Conservation (phyloP, 108 stramenopile species). For the Nitzschia palea region DNA sequence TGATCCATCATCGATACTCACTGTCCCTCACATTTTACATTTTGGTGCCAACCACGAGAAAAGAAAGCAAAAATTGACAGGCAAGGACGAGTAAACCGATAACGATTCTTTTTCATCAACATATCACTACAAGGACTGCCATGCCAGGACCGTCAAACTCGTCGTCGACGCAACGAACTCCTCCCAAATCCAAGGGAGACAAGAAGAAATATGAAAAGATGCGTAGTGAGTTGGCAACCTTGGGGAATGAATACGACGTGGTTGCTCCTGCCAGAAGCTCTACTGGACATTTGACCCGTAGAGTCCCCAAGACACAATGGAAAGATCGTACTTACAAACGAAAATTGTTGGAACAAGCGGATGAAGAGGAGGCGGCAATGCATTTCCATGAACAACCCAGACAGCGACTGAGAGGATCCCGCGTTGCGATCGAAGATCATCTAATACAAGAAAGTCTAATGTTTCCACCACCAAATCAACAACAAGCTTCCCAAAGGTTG, state of each 20-base stretch:
- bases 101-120: too few species aligned
- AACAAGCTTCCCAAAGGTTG: background rate
- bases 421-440: slow-evolving; percentile 57
- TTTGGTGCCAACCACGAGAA: too few species aligned
- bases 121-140: too few species aligned
- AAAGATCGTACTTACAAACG: slow-evolving; percentile 58
- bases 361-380: slow-evolving; percentile 43
- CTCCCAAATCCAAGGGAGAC: too few species aligned
- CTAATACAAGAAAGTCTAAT: slow-evolving; percentile 55
- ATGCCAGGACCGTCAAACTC: too few species aligned
- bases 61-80: too few species aligned
- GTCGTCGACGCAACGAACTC: too few species aligned
- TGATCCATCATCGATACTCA: too few species aligned
- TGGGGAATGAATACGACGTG: slow-evolving; percentile 77
- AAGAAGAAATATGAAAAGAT: slow-evolving; percentile 24
- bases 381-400: slow-evolving; percentile 10
- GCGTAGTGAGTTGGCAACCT: slow-evolving; percentile 39
- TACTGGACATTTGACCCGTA: slow-evolving; percentile 46
- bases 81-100: too few species aligned
- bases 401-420: slow-evolving; percentile 61
- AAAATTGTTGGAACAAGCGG: slow-evolving; percentile 54
- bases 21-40: too few species aligned
- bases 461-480: slow-evolving; percentile 20
- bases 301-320: slow-evolving; percentile 45
- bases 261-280: slow-evolving; percentile 45